Percentiles rank a stretch among this genome's conserved stretches.
These are phyloP conservation scores for Inga oerstediana DNA, from an alignment of 306 rosid genomes.

Conservation along the genomic window DNA sequence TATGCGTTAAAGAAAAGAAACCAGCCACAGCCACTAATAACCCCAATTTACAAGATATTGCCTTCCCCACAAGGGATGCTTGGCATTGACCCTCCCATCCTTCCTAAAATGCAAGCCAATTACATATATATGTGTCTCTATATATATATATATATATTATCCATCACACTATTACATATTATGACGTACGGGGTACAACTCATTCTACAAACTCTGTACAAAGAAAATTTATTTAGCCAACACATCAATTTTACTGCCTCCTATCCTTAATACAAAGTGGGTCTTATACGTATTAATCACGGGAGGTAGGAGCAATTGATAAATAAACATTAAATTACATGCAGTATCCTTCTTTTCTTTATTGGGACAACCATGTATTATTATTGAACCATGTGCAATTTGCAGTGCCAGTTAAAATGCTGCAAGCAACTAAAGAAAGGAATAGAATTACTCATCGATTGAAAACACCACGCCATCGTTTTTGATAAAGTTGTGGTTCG, in stretches of 20 bases:
- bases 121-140: neutral
- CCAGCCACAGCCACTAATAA: too few relatives aligned
- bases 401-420: constrained; percentile 17
- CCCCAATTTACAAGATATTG: too few relatives aligned
- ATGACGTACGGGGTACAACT: neutral
- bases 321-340: neutral
- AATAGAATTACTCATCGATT: constrained; percentile 44
- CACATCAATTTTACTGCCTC: neutral
- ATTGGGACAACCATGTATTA: neutral
- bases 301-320: neutral
- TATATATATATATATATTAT: neutral
- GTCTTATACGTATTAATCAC: too few relatives aligned
- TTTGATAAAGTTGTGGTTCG: constrained; percentile 56
- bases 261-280: too few relatives aligned
- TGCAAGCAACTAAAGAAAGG: constrained; percentile 13
- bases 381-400: neutral
- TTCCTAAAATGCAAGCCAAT: neutral
- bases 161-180: neutral
- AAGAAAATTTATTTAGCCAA: neutral
- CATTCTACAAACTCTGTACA: neutral
- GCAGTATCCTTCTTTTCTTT: neutral
- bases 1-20: too few relatives aligned
- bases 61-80: neutral
- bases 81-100: neutral
- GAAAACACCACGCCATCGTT: constrained; percentile 51